These are phyloP conservation scores for Sporisorium sorghi DNA, from an alignment of 1,284 basidiomycete genomes.

Conservation along the genomic window DNA sequence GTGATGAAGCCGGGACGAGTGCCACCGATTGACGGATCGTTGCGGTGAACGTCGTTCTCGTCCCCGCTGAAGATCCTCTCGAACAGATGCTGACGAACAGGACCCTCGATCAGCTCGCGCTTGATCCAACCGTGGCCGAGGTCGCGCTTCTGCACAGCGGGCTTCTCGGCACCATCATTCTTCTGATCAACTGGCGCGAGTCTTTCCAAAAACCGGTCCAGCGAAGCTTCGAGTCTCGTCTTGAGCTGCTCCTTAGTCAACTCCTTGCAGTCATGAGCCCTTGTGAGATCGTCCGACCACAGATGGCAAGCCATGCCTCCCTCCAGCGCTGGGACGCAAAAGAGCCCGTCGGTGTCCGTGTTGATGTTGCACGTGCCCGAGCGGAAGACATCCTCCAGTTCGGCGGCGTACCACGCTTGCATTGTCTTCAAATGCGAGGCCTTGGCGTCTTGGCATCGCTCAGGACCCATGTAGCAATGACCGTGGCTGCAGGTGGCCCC, in stretches of 20 bases:
- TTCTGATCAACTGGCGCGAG: no score
- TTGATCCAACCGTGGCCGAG: neutral
- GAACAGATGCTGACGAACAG: neutral
- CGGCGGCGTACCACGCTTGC: no score
- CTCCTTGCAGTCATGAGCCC: neutral
- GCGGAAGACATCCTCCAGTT: no score
- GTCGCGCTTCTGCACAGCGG: neutral
- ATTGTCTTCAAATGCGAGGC: no score
- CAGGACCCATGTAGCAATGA: no score
- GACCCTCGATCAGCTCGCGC: neutral
- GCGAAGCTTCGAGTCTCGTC: neutral
- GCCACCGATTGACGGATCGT: neutral
- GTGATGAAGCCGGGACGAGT: neutral
- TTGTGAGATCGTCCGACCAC: neutral
- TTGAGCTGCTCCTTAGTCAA: neutral
- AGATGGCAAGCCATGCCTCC: neutral
- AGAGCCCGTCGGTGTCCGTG: no score
- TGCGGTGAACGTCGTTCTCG: neutral
- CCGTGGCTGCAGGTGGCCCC: no score
- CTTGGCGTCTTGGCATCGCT: no score
- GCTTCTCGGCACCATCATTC: no score
- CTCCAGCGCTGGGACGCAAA: no score
- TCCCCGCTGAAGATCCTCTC: neutral
- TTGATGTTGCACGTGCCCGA: no score
- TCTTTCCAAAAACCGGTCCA: neutral